Evolutionary conservation across 2,329 filamentous ascomycete species (phyloP), one percentile per base, ranked within the genome.

Genomic region (Calonectria henricotiae): DNA sequence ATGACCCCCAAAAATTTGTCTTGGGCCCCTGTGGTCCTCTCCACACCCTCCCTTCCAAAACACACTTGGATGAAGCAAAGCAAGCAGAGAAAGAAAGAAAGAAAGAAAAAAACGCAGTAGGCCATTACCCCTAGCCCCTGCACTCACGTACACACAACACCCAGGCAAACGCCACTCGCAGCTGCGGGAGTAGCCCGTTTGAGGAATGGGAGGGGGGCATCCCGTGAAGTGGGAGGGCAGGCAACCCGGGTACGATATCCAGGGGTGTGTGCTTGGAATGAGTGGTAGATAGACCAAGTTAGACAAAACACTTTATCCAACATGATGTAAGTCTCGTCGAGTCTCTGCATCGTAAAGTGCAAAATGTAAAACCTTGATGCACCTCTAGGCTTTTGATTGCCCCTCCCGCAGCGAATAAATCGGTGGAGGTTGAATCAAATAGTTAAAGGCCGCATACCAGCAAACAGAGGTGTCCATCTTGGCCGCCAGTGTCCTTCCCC

Each of bases 121-220:
- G 13, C 37, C 23, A 20, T 54, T 43, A 47, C 55, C 58, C 65
- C 63, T 62, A 62, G 8, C 73, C 73, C 73, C 71, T 76, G 74
- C 69, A 71, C 74, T 25, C 41, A 23, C 43, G 51, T 30, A 43
- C 41, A 46, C 49, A 67, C 54, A 15, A 68, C 46, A 49, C 12
- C 58, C 51, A 58, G 68, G 74, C 69, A 43, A 60, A 60, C 54
- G 73, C 73, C 70, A 74, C 75, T 73, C 69, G 73, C 71, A 71
- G 62, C 61, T 67, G 68, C 74, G 74, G 74, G 71, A 76, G 70
- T 73, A 75, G 71, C 75, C 75, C 74, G 75, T 74, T 75, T 73
- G 65, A 71, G 74, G 75, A 76, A 76, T 76, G 74, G 49, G 51
- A 46, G 61, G 47, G 62, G 43, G 20, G 60, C 54, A 41, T 37